Conservation (phyloP, 2,329 filamentous ascomycete genomes). For the Tolypocladium paradoxum region DNA sequence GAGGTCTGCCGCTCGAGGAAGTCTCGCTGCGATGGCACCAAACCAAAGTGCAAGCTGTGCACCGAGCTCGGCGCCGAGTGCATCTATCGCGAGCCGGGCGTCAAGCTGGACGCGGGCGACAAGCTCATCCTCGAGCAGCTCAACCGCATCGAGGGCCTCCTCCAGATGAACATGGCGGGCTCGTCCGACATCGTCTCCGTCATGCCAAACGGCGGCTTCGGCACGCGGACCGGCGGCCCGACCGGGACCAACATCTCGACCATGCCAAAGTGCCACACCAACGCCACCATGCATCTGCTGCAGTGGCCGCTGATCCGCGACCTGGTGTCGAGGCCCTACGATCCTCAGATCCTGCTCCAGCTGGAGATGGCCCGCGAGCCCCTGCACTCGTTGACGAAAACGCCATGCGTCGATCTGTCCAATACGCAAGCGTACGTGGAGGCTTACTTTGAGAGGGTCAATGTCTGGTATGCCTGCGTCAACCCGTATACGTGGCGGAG, state of each 20-base stretch:
- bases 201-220: constrained; percentile 55
- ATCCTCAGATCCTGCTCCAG: constrained; percentile 71
- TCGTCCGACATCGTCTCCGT: constrained; percentile 37
- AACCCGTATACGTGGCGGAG: constrained; percentile 72
- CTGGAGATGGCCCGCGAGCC: constrained; percentile 71
- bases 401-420: constrained; percentile 57
- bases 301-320: constrained; percentile 75
- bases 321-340: constrained; percentile 65
- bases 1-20: constrained; percentile 74
- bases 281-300: constrained; percentile 65
- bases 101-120: constrained; percentile 79
- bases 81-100: constrained; percentile 73
- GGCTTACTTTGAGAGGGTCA: constrained; percentile 71
- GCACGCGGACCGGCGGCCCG: constrained; percentile 54
- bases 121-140: constrained; percentile 75
- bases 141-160: constrained; percentile 63
- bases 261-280: constrained; percentile 78
- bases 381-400: constrained; percentile 55
- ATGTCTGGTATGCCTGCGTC: constrained; percentile 78
- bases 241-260: constrained; percentile 60
- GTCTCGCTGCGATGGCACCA: constrained; percentile 66
- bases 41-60: constrained; percentile 78
- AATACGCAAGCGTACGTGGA: constrained; percentile 67
- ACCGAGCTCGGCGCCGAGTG: constrained; percentile 74
- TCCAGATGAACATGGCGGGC: constrained; percentile 56